These are phyloP conservation scores for Starmerella lactis-condensi DNA, from an alignment of 805 yeast genomes.

Conservation along the genomic window DNA sequence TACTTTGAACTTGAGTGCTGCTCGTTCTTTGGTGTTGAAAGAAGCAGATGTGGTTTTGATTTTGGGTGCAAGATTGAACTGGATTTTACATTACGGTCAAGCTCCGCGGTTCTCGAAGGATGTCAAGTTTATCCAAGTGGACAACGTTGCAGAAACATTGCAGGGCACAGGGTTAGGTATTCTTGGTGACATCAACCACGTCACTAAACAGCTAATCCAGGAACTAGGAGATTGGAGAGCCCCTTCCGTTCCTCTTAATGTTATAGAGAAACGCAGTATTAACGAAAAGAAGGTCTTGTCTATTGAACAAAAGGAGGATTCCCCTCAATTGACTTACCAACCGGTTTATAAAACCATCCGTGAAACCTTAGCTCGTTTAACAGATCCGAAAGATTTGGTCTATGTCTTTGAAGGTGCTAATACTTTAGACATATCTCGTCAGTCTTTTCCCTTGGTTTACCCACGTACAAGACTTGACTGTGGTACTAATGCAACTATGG, in stretches of 20 bases:
- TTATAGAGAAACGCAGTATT: conserved; percentile 17
- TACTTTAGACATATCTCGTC: conserved; percentile 54
- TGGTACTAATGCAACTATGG: conserved; percentile 67
- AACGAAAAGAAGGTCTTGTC: conserved; percentile 22
- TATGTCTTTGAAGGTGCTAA: conserved; percentile 57
- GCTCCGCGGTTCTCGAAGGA: conserved; percentile 31
- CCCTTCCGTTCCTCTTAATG: conserved; percentile 19
- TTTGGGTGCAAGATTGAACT: conserved; percentile 50
- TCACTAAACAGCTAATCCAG: conserved; percentile 23
- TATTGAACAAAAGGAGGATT: conserved; percentile 20
- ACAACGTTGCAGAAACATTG: conserved; percentile 34
- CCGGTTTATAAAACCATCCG: conserved; percentile 35
- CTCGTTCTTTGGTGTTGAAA: conserved; percentile 41
- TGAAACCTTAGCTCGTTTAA: conserved; percentile 20
- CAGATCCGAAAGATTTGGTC: conserved; percentile 21
- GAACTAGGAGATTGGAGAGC: conserved; percentile 24
- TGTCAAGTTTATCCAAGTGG: conserved; percentile 41
- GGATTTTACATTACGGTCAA: conserved; percentile 56
- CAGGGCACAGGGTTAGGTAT: conserved; percentile 34
- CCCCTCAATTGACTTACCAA: conserved; percentile 29
- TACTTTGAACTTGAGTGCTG: conserved; percentile 37
- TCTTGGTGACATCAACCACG: conserved; percentile 36
- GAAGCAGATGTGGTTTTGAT: conserved; percentile 41
- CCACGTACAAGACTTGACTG: conserved; percentile 48
- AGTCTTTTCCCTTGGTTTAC: conserved; percentile 34